phyloP scores from a whole-genome alignment of 2,329 filamentous ascomycete species.

The Aspergillus awamori region DNA sequence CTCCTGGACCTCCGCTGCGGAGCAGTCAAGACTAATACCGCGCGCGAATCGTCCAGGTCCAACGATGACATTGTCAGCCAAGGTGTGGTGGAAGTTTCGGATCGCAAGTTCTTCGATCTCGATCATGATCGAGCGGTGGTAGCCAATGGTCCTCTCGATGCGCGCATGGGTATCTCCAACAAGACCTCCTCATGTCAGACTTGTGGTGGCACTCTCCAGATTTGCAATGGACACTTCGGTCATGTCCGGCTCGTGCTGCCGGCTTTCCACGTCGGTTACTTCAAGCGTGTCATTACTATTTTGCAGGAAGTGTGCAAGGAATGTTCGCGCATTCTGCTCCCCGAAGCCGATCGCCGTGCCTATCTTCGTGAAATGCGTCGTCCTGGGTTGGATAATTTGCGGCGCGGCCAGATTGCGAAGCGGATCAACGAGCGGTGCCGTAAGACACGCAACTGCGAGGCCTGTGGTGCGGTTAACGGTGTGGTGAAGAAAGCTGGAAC shows the following conservation, averaged over 20 bases:
- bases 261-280: slow-evolving; percentile 93
- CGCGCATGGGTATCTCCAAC: slow-evolving; percentile 83
- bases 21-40: slow-evolving; percentile 14
- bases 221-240: slow-evolving; percentile 94
- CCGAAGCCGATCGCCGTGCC: slow-evolving; percentile 74
- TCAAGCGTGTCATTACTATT: slow-evolving; percentile 89
- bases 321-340: slow-evolving; percentile 80
- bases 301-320: slow-evolving; percentile 97
- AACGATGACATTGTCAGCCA: slow-evolving; percentile 95
- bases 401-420: slow-evolving; percentile 81
- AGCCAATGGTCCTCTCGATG: slow-evolving; percentile 82
- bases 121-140: slow-evolving; percentile 75
- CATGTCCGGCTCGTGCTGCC: slow-evolving; percentile 88
- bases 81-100: slow-evolving; percentile 90
- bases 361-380: slow-evolving; percentile 80
- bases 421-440: slow-evolving; percentile 86
- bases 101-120: slow-evolving; percentile 90
- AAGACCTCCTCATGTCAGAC: slow-evolving; percentile 80
- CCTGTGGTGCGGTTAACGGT: slow-evolving; percentile 82
- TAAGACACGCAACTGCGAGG: slow-evolving; percentile 79
- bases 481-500: slow-evolving; percentile 84
- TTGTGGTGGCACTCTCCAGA: slow-evolving; percentile 76
- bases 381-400: slow-evolving; percentile 82
- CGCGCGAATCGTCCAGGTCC: slow-evolving; percentile 57
- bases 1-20: not conserved